A percentile compares a stretch with the other conserved stretches of the same genome.
These are phyloP conservation scores for Leishmania gerbilli DNA, from an alignment of 208 protist genomes.

Conservation along the genomic window DNA sequence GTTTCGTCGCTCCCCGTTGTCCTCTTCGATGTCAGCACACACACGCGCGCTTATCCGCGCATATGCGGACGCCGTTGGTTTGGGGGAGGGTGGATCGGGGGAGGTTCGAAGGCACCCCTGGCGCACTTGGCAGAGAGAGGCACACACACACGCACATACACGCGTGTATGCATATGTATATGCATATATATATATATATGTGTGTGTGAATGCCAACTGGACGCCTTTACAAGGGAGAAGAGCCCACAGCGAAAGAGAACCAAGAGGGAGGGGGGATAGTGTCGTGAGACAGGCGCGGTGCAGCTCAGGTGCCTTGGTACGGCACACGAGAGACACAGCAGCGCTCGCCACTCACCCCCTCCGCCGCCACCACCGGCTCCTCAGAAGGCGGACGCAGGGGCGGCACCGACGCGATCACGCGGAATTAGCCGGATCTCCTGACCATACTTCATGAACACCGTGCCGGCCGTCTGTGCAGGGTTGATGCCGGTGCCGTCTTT, in stretches of 20 bases:
- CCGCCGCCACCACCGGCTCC: neutral
- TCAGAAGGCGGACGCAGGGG: neutral
- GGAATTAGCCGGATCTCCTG: constrained; percentile 95
- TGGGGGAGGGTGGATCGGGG: neutral
- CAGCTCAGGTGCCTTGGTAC: neutral
- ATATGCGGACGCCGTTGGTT: neutral
- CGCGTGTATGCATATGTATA: too few relatives aligned
- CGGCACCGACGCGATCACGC: constrained; percentile 90
- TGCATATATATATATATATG: too few relatives aligned
- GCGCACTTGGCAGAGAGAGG: neutral
- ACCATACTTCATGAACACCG: constrained; percentile 96
- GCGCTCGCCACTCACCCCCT: neutral
- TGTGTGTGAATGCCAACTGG: too few relatives aligned
- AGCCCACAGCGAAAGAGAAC: neutral
- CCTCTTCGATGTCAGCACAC: neutral
- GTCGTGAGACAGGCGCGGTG: neutral
- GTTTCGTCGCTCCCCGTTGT: neutral
- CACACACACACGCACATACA: neutral
- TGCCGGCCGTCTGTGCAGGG: constrained; percentile 92
- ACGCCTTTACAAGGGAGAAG: neutral
- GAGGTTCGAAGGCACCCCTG: neutral
- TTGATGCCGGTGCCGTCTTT: constrained; percentile 97
- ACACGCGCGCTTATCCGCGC: neutral
- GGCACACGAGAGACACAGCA: neutral
- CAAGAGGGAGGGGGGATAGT: neutral